Percentiles rank a stretch among this genome's conserved stretches.
Conservation (phyloP, 805 yeast genomes). For the Maudiozyma bulderi region DNA sequence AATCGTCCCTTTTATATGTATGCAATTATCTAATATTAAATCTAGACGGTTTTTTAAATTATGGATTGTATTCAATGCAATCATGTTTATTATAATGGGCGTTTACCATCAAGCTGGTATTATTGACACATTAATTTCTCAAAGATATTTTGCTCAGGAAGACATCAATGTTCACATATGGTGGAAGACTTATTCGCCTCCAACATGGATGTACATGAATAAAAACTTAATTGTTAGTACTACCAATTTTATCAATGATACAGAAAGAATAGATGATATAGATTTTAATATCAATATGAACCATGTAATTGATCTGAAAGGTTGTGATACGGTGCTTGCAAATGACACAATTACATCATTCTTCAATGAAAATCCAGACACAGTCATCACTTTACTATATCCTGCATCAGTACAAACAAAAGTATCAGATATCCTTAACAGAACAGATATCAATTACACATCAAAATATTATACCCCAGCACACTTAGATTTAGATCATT, state of each 20-base stretch:
- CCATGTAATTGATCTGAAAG: constrained; percentile 39
- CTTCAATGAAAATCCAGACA: constrained; percentile 1
- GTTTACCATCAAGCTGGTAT: constrained; percentile 86
- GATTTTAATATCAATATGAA: constrained; percentile 9
- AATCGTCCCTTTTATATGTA: constrained; percentile 56
- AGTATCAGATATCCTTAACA: constrained; percentile 1
- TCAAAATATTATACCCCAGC: constrained; percentile 30
- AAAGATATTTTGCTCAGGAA: constrained; percentile 6
- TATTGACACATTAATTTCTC: constrained; percentile 35
- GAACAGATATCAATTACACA: constrained; percentile 4
- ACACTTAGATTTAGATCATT: constrained; percentile 69
- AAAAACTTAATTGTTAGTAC: constrained; percentile 16
- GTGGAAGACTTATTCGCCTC: constrained; percentile 95
- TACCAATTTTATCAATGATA: constrained; percentile 12
- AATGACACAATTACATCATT: constrained; percentile 14
- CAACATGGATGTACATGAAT: constrained; percentile 62
- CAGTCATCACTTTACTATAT: constrained; percentile 8
- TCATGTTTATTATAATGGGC: constrained; percentile 63
- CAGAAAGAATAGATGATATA: constrained; percentile 15
- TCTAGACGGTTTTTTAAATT: constrained; percentile 13
- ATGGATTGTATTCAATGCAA: constrained; percentile 60
- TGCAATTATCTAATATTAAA: constrained; percentile 37
- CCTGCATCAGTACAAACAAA: constrained; percentile 14
- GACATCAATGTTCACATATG: constrained; percentile 44
- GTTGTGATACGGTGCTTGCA: constrained; percentile 29